Evolutionary conservation across 2,329 filamentous ascomycete genomes (phyloP).

Genomic region (Apiospora koreana): DNA sequence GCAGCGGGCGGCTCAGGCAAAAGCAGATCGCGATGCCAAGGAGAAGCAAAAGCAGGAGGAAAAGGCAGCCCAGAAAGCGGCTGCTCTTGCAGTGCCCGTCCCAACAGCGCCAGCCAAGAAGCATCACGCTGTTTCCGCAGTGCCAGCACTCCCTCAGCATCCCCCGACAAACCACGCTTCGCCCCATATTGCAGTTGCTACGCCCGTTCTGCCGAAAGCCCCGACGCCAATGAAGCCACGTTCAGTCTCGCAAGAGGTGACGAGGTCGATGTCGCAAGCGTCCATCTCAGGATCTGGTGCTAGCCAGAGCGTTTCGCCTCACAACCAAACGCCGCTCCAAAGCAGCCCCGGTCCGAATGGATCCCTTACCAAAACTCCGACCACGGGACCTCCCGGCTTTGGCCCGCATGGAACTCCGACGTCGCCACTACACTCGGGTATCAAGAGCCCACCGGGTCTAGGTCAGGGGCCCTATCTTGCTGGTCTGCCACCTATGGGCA

Average conservation of each 20-base stretch:
- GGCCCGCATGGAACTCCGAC: constrained; percentile 51
- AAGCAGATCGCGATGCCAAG: constrained; percentile 48
- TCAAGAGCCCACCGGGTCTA: constrained; percentile 59
- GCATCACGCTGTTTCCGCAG: constrained; percentile 42
- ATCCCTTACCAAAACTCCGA: constrained; percentile 5
- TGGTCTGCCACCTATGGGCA: constrained; percentile 55
- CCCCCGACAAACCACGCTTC: constrained; percentile 66
- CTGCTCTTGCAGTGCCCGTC: constrained; percentile 35
- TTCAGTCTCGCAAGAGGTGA: constrained; percentile 78
- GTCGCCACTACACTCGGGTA: constrained; percentile 62
- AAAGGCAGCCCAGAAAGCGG: constrained; percentile 43
- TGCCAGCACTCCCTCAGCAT: constrained; percentile 61
- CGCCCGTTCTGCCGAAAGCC: constrained; percentile 79
- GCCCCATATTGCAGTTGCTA: constrained; percentile 76
- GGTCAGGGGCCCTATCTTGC: constrained; percentile 42
- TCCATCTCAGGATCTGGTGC: constrained; percentile 60
- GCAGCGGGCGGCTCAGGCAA: constrained; percentile 38
- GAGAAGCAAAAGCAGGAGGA: constrained; percentile 48
- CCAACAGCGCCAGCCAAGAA: constrained; percentile 34
- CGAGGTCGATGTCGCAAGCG: constrained; percentile 67
- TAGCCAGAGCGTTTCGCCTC: constrained; percentile 61
- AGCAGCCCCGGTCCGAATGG: constrained; percentile 62
- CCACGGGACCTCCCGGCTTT: constrained; percentile 18
- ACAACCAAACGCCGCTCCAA: constrained; percentile 63
- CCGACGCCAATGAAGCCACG: constrained; percentile 77